phyloP scores from a whole-genome alignment of 2,329 filamentous ascomycete species.

The Colletotrichum incanum region DNA sequence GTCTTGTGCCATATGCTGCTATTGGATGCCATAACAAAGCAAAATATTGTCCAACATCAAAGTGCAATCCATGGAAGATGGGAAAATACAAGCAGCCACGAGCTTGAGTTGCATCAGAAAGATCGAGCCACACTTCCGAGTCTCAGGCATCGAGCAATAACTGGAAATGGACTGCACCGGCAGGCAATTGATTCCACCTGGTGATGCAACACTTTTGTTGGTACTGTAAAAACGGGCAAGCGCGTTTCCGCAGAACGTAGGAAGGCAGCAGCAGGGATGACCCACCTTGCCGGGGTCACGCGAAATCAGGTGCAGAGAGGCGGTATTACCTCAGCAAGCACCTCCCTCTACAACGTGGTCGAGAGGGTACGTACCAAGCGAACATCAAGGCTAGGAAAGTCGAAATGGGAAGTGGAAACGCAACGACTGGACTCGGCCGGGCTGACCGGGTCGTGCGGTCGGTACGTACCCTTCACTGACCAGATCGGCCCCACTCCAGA shows the following conservation, averaged over 20 bases:
- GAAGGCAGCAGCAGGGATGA: constrained; percentile 39
- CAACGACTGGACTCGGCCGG: constrained; percentile 36
- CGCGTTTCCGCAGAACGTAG: constrained; percentile 31
- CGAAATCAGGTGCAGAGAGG: constrained; percentile 40
- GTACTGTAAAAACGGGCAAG: constrained; percentile 24
- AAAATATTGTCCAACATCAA: neutral
- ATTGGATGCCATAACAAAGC: constrained; percentile 56
- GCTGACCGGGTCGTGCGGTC: constrained; percentile 27
- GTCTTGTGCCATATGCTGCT: constrained; percentile 64
- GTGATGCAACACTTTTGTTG: constrained; percentile 32
- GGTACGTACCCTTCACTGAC: constrained; percentile 37
- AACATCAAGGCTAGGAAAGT: neutral
- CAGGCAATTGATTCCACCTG: constrained; percentile 24
- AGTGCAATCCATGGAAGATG: constrained; percentile 24
- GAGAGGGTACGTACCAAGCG: constrained; percentile 2
- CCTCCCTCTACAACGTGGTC: neutral
- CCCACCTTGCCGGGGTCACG: constrained; percentile 26
- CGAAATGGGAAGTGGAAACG: constrained; percentile 22
- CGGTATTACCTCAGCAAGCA: constrained; percentile 34
- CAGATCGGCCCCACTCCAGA: constrained; percentile 30
- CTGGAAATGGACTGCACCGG: constrained; percentile 12
- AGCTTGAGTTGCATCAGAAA: neutral
- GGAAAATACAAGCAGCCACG: neutral
- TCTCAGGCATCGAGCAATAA: neutral
- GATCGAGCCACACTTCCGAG: neutral